These are phyloP conservation scores for Solanum piurae DNA, from an alignment of 257 asterid genomes.

Conservation along the genomic window DNA sequence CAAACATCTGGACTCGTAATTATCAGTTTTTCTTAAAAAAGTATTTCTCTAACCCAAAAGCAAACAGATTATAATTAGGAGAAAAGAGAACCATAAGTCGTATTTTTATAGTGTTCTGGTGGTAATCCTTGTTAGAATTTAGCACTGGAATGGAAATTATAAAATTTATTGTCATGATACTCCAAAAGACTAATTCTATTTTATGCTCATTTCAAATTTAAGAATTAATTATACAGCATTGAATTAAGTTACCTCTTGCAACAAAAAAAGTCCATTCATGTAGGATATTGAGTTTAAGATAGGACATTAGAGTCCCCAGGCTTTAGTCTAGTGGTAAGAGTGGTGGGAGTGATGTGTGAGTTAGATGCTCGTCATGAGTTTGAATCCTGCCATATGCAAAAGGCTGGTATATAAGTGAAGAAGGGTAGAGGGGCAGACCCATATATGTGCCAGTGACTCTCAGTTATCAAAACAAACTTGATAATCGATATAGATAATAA, in stretches of 20 bases:
- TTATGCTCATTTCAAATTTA: not conserved
- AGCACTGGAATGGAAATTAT: not conserved
- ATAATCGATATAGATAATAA: not conserved
- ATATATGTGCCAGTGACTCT: not conserved
- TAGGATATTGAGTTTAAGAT: not conserved
- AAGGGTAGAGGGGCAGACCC: not conserved
- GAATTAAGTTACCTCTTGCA: not conserved
- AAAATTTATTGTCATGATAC: not conserved
- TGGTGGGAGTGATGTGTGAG: not conserved
- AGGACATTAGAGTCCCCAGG: not conserved
- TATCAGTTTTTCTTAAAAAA: not conserved
- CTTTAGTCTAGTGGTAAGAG: not conserved
- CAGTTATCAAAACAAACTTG: not conserved
- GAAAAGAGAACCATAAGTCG: not conserved
- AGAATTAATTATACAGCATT: not conserved
- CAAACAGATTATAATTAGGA: not conserved
- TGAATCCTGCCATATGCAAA: not conserved
- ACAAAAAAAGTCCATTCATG: not conserved
- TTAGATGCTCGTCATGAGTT: not conserved
- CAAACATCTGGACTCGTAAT: not conserved
- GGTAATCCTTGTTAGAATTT: not conserved
- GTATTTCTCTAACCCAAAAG: not conserved
- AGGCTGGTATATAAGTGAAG: not conserved
- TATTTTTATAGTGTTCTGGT: not conserved
- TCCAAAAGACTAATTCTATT: not conserved